phyloP scores from a whole-genome alignment of 2,329 filamentous ascomycete species.

The Amphichorda felina region DNA sequence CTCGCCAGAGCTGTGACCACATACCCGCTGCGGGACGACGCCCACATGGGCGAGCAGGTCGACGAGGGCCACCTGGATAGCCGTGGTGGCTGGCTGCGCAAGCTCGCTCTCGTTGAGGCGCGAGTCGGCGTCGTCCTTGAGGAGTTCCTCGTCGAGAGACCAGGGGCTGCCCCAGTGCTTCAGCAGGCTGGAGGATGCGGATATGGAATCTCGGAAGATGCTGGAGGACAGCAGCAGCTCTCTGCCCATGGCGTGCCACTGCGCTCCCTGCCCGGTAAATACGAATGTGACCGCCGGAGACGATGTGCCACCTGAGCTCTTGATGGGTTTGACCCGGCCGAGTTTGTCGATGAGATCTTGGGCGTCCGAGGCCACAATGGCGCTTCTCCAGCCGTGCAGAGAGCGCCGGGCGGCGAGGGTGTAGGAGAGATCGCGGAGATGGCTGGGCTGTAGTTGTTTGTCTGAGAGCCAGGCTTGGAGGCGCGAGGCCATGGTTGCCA shows the following conservation, averaged over 20 bases:
- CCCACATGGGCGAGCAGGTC: constrained; percentile 17
- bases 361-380: constrained; percentile 8
- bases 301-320: too few species aligned
- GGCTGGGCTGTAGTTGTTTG: neutral
- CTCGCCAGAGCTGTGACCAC: constrained; percentile 26
- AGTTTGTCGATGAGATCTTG: neutral
- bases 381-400: constrained; percentile 7
- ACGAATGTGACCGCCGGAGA: constrained; percentile 3
- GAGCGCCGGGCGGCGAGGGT: constrained; percentile 8
- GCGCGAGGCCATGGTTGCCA: neutral
- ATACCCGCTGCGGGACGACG: constrained; percentile 13
- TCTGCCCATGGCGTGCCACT: constrained; percentile 12
- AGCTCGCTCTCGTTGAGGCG: constrained; percentile 10
- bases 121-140: constrained; percentile 5
- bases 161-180: neutral
- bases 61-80: constrained; percentile 26
- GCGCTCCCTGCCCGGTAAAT: constrained; percentile 15
- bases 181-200: neutral
- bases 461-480: neutral
- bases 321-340: too few species aligned
- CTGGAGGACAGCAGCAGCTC: constrained; percentile 7
- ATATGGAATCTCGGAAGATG: neutral
- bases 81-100: constrained; percentile 26
- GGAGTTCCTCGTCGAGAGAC: constrained; percentile 7
- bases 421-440: constrained; percentile 7